These are phyloP conservation scores for Jatropha curcas DNA, from an alignment of 345 rosid species.

Conservation along the genomic window DNA sequence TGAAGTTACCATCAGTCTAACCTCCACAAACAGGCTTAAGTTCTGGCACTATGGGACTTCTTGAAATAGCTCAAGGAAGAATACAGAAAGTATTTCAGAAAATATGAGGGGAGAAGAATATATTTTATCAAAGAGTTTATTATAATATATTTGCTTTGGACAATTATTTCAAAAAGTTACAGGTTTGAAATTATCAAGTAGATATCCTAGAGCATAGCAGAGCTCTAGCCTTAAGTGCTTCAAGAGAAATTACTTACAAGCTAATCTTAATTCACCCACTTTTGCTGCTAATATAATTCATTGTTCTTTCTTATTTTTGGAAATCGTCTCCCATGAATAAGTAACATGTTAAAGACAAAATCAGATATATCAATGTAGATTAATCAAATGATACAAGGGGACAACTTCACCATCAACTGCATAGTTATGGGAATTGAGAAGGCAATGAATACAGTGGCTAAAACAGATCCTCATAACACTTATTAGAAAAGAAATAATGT, in stretches of 20 bases:
- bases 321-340: no score
- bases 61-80: background rate
- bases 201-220: background rate
- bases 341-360: no score
- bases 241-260: background rate
- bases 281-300: no score
- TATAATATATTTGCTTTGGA: background rate
- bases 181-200: background rate
- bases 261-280: no score
- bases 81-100: background rate
- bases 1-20: background rate
- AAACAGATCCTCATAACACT: no score
- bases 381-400: no score
- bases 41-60: background rate
- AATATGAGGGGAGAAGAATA: background rate
- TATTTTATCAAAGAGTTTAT: background rate
- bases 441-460: no score
- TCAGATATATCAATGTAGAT: no score
- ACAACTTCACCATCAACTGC: no score
- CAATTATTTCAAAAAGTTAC: background rate
- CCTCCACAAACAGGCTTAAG: background rate
- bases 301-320: no score
- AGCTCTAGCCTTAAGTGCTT: background rate
- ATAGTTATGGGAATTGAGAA: no score
- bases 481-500: background rate